These are phyloP conservation scores for Colletotrichum magnum DNA, from an alignment of 2,329 filamentous ascomycete species.

Conservation along the genomic window DNA sequence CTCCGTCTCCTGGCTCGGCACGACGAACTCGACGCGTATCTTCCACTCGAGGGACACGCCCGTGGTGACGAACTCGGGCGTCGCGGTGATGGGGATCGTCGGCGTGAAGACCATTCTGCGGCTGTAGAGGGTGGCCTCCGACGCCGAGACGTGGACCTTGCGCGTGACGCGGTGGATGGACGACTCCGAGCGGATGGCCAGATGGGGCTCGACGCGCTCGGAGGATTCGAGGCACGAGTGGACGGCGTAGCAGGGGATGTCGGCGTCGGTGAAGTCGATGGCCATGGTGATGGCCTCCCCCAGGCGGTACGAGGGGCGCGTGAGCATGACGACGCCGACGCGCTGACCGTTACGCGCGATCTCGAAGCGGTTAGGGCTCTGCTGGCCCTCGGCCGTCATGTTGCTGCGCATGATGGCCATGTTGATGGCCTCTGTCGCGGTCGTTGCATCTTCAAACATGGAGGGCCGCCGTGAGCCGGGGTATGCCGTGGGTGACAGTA, in stretches of 20 bases:
- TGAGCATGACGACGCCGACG: slow-evolving; percentile 92
- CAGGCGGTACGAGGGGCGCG: slow-evolving; percentile 88
- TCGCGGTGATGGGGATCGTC: slow-evolving; percentile 85
- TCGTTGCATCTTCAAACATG: slow-evolving; percentile 68
- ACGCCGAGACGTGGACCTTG: slow-evolving; percentile 82
- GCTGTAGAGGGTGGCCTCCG: slow-evolving; percentile 87
- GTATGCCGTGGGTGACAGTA: slow-evolving; percentile 80
- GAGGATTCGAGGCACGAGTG: slow-evolving; percentile 88
- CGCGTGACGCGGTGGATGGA: slow-evolving; percentile 91
- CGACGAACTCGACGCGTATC: slow-evolving; percentile 92
- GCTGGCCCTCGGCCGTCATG: slow-evolving; percentile 74
- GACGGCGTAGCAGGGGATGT: slow-evolving; percentile 88
- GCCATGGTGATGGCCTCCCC: slow-evolving; percentile 89
- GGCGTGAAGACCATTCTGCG: slow-evolving; percentile 84
- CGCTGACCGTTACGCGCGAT: slow-evolving; percentile 92
- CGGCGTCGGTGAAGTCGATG: slow-evolving; percentile 84
- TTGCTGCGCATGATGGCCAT: slow-evolving; percentile 90
- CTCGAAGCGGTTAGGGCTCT: slow-evolving; percentile 93
- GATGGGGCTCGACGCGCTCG: slow-evolving; percentile 83
- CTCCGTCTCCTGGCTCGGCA: slow-evolving; percentile 61
- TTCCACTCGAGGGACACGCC: slow-evolving; percentile 92
- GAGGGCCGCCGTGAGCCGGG: slow-evolving; percentile 70
- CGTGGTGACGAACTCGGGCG: slow-evolving; percentile 92
- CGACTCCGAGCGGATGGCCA: slow-evolving; percentile 87
- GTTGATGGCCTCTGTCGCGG: slow-evolving; percentile 89